Base-by-base conservation (phyloP, 805 yeast species). In the Lipomyces yamanashiensis region DNA sequence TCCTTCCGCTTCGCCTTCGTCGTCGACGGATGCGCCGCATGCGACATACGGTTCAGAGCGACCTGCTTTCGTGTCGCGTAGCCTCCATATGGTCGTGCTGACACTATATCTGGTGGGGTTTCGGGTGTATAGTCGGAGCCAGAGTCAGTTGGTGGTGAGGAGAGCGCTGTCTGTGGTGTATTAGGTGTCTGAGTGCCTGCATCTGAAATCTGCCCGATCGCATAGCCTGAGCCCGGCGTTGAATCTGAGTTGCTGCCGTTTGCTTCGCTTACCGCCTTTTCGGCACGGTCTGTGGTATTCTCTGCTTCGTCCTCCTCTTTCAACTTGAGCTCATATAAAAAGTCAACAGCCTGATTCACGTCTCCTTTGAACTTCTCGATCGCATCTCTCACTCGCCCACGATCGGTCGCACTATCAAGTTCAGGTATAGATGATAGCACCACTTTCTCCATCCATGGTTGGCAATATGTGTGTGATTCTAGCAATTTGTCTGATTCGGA, bases 371-470 rank as follows among this genome's bases (percentile, higher is more conserved):
- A 64, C n/a, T 49, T 52, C 53, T 64, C 67, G 12, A 64, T 64
- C 19, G 62, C 47, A 34, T 55, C 67, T 8, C 64, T 62, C 45
- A 64, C 59, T 15, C 48, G 49, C 10, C n/a, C 39, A 13, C 34
- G 5, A 36, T 53, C 34, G 9, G 48, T 58, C 19, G 63, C 55
- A 23, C 34, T 45, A 28, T 54, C 65, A 8, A 61, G 54, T 1
- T 61, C 67, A 2, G 67, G 67, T 12, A 64, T 17, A 6, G 64
- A 56, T 12, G 64, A 47, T n/a, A 49, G 43, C 2, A 64, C 64
- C 13, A 61, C 60, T 12, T 64, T 64, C 40, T 61, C 65, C 67
- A 64, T 64, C 67, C 67, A 64, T 8, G 67, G 65, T 41, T 64
- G 67, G 51, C 58, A 64, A 36, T 64, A 64, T 33, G 13, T 54